Conservation (phyloP, 225 moss, liverwort and hornwort species). For the Pseudisothecium myosuroides region DNA sequence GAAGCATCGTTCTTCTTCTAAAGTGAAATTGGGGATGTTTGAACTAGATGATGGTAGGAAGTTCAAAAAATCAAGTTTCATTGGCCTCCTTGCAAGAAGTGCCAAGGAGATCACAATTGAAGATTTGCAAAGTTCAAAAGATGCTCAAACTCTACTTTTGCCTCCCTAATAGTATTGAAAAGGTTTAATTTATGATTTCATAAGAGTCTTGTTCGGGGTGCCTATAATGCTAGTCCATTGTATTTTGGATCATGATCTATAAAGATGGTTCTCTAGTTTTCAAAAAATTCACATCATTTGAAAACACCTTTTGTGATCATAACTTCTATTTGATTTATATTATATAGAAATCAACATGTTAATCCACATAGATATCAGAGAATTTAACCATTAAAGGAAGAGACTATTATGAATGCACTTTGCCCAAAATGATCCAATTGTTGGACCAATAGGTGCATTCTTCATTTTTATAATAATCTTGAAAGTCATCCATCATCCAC, state of each 20-base stretch:
- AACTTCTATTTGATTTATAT: not conserved
- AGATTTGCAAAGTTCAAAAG: too few species aligned
- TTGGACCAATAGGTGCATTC: not conserved
- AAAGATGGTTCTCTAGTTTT: not conserved
- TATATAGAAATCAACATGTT: accelerated
- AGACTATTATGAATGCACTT: not conserved
- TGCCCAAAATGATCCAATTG: not conserved
- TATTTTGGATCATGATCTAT: not conserved
- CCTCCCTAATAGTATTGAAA: accelerated
- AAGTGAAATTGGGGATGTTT: accelerated
- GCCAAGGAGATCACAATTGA: not conserved
- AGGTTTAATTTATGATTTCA: not conserved
- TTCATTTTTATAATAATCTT: not conserved
- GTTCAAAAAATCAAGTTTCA: not conserved
- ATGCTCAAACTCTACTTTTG: not conserved
- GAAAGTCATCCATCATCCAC: not conserved
- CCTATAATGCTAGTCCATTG: not conserved
- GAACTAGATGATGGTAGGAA: accelerated
- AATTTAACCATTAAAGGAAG: not conserved
- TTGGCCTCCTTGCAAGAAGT: not conserved
- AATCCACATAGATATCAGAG: accelerated
- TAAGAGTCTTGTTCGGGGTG: accelerated
- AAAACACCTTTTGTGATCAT: too few species aligned
- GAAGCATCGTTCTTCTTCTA: not conserved
- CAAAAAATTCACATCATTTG: not conserved